Evolutionary conservation across 805 yeast genomes (phyloP).

Genomic region (Lachancea quebecensis): DNA sequence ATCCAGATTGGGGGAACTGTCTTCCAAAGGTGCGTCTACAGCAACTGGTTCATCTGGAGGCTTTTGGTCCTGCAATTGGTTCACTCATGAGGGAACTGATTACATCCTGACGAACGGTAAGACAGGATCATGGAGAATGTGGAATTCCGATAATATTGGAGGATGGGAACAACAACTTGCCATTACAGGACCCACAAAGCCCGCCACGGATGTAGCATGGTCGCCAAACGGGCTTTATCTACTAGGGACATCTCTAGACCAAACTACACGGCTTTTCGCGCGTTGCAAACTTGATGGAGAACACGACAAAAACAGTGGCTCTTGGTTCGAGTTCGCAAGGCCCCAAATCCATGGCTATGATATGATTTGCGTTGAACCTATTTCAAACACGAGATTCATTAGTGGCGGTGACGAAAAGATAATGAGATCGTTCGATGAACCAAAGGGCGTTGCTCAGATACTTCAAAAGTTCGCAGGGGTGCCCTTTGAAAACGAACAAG

Average conservation of each 20-base stretch:
- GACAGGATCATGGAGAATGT: conserved; percentile 87
- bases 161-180: conserved; percentile 46
- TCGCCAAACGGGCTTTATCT: conserved; percentile 57
- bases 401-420: conserved; percentile 97
- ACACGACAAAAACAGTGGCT: conserved; percentile 21
- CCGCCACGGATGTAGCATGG: conserved; percentile 78
- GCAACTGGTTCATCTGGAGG: conserved; percentile 94
- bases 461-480: conserved; percentile 50
- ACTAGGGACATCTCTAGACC: conserved; percentile 79
- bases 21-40: conserved; percentile 94
- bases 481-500: conserved; percentile 22
- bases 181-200: conserved; percentile 68
- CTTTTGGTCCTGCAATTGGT: conserved; percentile 69
- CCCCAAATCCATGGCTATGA: conserved; percentile 99
- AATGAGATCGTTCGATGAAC: conserved; percentile 81
- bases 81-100: conserved; percentile 35
- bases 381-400: conserved; percentile 59
- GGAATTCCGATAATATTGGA: conserved; percentile 40
- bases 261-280: conserved; percentile 81
- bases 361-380: conserved; percentile 70
- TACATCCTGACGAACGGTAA: conserved; percentile 76
- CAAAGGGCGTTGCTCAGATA: conserved; percentile 64
- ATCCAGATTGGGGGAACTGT: conserved; percentile 79
- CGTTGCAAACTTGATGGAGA: conserved; percentile 42
- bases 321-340: conserved; percentile 91